Percentiles rank a stretch among this genome's conserved stretches.
Conservation (phyloP, 441 rosid species). For the Jatropha multifida region DNA sequence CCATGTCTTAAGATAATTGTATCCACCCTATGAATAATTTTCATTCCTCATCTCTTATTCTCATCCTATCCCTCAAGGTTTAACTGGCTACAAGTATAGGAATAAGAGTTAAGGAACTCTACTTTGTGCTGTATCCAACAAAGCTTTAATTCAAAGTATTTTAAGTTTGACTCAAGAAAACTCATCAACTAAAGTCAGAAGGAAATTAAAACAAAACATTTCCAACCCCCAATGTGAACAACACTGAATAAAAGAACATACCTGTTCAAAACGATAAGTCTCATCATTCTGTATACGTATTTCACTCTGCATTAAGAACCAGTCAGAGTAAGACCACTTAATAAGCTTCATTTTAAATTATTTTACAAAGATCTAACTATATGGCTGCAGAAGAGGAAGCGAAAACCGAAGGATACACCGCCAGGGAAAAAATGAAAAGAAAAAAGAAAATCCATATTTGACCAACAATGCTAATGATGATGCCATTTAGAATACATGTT, state of each 20-base stretch:
- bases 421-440: not conserved
- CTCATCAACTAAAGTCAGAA: not conserved
- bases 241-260: slow-evolving; percentile 28
- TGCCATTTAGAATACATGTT: not conserved
- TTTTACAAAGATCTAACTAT: not conserved
- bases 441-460: not conserved
- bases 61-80: slow-evolving; percentile 1
- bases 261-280: slow-evolving; percentile 89
- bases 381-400: slow-evolving; percentile 1
- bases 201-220: not conserved
- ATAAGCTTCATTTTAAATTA: not conserved
- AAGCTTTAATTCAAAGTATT: not conserved
- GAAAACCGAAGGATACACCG: not conserved
- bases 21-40: not conserved
- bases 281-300: slow-evolving; percentile 74
- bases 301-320: slow-evolving; percentile 66
- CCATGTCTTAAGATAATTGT: not conserved
- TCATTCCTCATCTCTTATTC: not conserved
- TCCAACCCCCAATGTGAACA: slow-evolving; percentile 3
- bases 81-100: not conserved
- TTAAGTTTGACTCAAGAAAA: not conserved
- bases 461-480: not conserved
- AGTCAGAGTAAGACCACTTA: slow-evolving; percentile 9
- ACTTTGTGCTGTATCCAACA: not conserved
- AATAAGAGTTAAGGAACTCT: not conserved